Base-by-base conservation (phyloP, 2,329 filamentous ascomycete species). In the Pestalotiopsis sp. region DNA sequence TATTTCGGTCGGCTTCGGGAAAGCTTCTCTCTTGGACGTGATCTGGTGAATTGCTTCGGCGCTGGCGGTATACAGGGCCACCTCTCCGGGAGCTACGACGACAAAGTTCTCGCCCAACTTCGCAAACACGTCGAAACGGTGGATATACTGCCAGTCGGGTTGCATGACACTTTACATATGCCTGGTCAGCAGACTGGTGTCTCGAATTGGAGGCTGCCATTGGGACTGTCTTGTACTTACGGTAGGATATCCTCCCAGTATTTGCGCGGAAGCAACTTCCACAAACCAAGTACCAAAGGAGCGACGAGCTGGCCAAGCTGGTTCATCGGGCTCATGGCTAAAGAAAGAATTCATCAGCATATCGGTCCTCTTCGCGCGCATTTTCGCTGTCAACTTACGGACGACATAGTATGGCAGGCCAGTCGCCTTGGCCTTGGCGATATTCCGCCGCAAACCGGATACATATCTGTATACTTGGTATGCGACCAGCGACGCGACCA, bases 1-100 rank as follows among this genome's bases (percentile, higher is more conserved):
- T 66, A 87, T 80, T 68, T 87, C 79, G 14, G 87, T 85, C 7
- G 89, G 88, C 79, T 93, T 93, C 59, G 90, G 91, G 74, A 95
- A 95, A 69, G 90, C 87, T 62, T 92, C 91, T 58, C 92, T 86
- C 61, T 90, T 84, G 3, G 85, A 82, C 1, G 89, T 88, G 66
- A 95, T 86, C 76, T 93, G 90, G 68, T 84, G 84, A 67, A 93
- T 88, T 20, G 86, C 87, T 69, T 91, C 90, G 17, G 92, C 86
- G 77, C 91, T 89, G 57, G 88, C 86, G 4, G 88, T 88, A 72
- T 85, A 87, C 45, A 92, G 72, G 20, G 84, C 76, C 17, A 89
- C 81, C 41, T 76, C 77, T 7, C 81, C 81, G 0, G 91, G 90
- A 0, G 88, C 85, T 7, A 91, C 90, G n/a, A 89, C 73, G 7